Conservation (phyloP, 331 rosid genomes). For the Malus hybrid region DNA sequence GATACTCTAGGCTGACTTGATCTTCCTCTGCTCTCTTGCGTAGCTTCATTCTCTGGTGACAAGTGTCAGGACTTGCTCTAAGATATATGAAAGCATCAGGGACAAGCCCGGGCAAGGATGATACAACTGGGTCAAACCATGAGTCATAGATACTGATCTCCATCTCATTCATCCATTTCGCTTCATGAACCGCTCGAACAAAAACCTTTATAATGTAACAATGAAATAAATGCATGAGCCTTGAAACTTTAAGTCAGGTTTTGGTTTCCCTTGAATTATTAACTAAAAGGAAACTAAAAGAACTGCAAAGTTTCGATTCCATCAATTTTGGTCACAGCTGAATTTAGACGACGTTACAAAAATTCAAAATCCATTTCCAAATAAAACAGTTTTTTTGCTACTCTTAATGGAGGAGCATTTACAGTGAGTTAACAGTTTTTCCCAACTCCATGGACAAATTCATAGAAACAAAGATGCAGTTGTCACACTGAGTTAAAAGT, state of each 20-base stretch:
- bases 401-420: neutral
- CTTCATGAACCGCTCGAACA: constrained; percentile 97
- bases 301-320: constrained; percentile 21
- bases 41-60: constrained; percentile 82
- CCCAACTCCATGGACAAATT: neutral
- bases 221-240: constrained; percentile 26
- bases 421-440: neutral
- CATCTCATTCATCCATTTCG: constrained; percentile 99
- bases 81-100: constrained; percentile 99
- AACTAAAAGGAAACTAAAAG: constrained; percentile 10
- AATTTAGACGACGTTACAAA: neutral
- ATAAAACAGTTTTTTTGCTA: neutral
- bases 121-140: constrained; percentile 98
- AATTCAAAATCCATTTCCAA: neutral
- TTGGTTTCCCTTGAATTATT: constrained; percentile 13
- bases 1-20: constrained; percentile 79
- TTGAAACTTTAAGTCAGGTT: constrained; percentile 18
- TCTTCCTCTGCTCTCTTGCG: constrained; percentile 88
- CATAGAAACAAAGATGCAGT: neutral
- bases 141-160: constrained; percentile 97
- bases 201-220: constrained; percentile 53
- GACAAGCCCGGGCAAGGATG: constrained; percentile 89
- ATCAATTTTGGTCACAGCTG: constrained; percentile 12
- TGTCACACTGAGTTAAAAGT: neutral
- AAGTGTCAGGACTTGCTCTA: constrained; percentile 98